Evolutionary conservation across 352 stramenopile species (phyloP), one percentile per base, ranked within the genome.

Genomic region (Peronospora farinosa): DNA sequence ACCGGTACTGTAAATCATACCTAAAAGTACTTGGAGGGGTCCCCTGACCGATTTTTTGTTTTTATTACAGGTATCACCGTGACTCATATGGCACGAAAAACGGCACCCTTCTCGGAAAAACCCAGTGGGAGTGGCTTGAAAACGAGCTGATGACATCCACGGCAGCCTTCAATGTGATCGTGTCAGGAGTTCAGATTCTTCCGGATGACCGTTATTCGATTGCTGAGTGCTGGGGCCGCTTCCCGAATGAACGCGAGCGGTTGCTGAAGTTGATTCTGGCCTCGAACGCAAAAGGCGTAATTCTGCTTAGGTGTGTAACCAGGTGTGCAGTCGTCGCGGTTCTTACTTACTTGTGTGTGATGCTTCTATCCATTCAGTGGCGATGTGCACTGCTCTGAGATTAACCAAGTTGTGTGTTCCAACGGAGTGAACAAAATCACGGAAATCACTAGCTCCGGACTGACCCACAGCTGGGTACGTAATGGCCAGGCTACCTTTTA

Each of bases 401-500:
- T 97, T 56, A 88, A 96, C 57, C 82, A 95, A 47, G 92, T 96
- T 35, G 70, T 95, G 48, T 98, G 92, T 61, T 75, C 74, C 2
- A 68, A 67, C 33, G 78, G 69, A 41, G 43, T 60, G 25, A 84
- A 82, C 23, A 67, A 69, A 15, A 72, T 88, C 45, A 88, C 80
- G 2, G 80, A 91, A 47, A 86, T 97, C 35, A 97, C 92, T 3
- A 97, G 87, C 38, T 96, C 81, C 11, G 92, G 92, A 19, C 85
- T 97, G 81, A 97, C 91, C 5, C 90, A 98, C 56, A 96, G 88
- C 28, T 98, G 92, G 88, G 74, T 86, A 69, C 16, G 65, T 65
- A 12, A 16, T 46, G 11, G 8, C 19, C 23, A 16, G 27, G 1
- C 23, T 19, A 11, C 19, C 19, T 21, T 1, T 3, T 21, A 21